These are phyloP conservation scores for Polyporus arcularius DNA, from an alignment of 768 basidiomycete species.

Conservation along the genomic window DNA sequence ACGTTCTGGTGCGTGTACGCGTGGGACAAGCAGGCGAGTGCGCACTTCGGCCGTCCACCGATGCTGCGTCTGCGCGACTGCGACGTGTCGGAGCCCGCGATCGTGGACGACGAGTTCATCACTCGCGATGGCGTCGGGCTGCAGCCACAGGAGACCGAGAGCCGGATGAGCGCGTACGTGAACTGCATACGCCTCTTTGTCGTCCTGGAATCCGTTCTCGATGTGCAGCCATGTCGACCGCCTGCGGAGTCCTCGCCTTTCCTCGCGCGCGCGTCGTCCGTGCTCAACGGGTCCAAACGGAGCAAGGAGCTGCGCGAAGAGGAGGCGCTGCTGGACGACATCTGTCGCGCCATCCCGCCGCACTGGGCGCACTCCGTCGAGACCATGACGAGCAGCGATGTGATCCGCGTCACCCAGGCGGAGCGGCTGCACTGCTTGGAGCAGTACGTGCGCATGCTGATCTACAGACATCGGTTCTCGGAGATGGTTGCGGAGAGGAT, in stretches of 20 bases:
- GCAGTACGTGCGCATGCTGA: conserved; percentile 84
- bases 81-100: conserved; percentile 84
- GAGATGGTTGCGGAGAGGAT: conserved; percentile 73
- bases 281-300: conserved; percentile 62
- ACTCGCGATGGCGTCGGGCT: conserved; percentile 65
- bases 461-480: conserved; percentile 85
- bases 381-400: conserved; percentile 81
- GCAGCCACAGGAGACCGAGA: conserved; percentile 73
- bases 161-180: conserved; percentile 81
- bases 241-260: conserved; percentile 74
- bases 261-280: conserved; percentile 66
- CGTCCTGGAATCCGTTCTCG: conserved; percentile 85
- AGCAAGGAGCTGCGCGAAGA: conserved; percentile 76
- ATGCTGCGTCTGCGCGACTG: conserved; percentile 87
- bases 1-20: conserved; percentile 97
- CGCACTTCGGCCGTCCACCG: conserved; percentile 88
- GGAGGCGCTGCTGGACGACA: conserved; percentile 79
- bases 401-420: conserved; percentile 86
- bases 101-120: conserved; percentile 89
- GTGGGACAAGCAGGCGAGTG: conserved; percentile 92
- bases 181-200: conserved; percentile 77
- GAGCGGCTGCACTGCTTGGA: conserved; percentile 86
- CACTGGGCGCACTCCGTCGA: conserved; percentile 83
- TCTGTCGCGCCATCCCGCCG: conserved; percentile 66
- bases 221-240: conserved; percentile 70